Evolutionary conservation across 805 yeast species (phyloP).

Genomic region (Sugiyamaella qingdaonensis): DNA sequence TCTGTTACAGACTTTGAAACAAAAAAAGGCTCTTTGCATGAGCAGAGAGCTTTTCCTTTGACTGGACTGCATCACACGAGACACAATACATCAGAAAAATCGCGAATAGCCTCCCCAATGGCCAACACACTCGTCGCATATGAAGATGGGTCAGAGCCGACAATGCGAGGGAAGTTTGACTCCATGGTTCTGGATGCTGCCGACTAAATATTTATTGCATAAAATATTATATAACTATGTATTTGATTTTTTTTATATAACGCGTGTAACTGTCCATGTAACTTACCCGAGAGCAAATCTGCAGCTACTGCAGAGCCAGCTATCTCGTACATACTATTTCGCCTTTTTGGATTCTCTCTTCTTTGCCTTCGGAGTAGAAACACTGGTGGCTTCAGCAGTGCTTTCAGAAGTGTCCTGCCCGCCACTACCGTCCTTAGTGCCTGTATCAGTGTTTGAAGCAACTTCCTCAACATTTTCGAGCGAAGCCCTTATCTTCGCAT

Average conservation of each 20-base stretch:
- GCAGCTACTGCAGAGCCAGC: no score
- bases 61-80: neutral
- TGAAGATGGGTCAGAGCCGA: slow-evolving; percentile 5
- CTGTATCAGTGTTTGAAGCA: neutral
- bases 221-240: neutral
- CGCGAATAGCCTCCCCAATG: neutral
- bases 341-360: slow-evolving; percentile 18
- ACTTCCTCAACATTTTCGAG: slow-evolving; percentile 12
- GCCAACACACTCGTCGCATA: slow-evolving; percentile 13
- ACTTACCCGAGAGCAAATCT: no score
- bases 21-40: neutral
- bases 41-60: neutral
- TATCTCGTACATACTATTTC: no score
- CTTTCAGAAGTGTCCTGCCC: neutral
- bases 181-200: slow-evolving; percentile 15
- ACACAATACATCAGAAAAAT: neutral
- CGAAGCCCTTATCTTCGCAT: slow-evolving; percentile 16
- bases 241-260: neutral
- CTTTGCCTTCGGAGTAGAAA: slow-evolving; percentile 7
- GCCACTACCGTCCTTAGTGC: slow-evolving; percentile 6
- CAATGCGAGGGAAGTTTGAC: slow-evolving; percentile 11
- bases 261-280: no score
- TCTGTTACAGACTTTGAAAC: neutral
- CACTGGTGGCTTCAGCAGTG: neutral
- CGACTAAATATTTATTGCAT: neutral